Evolutionary conservation across 345 rosid species (phyloP).

Genomic region (Ceriops zippeliana): DNA sequence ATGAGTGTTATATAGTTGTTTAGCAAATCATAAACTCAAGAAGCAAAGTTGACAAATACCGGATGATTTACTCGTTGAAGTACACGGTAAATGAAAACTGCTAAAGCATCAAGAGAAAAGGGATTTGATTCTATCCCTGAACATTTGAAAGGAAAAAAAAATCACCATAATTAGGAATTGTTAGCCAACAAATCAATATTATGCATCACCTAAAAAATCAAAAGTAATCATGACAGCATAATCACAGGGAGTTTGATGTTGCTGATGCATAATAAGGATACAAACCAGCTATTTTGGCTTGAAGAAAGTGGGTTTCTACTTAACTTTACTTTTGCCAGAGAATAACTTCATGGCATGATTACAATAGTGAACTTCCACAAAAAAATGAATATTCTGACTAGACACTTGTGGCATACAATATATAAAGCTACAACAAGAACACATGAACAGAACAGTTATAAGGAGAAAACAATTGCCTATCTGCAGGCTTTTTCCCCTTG

Average conservation of each 20-base stretch:
- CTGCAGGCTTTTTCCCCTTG: background rate
- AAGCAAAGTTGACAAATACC: conserved; percentile 35
- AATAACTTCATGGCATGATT: background rate
- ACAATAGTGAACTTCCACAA: background rate
- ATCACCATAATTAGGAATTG: conserved; percentile 6
- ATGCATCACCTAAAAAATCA: background rate
- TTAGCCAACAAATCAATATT: background rate
- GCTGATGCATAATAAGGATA: too few relatives aligned
- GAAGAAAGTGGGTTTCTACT: background rate
- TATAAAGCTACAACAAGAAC: background rate
- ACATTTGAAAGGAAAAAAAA: conserved; percentile 10
- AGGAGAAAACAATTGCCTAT: background rate
- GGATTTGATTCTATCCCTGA: conserved; percentile 88
- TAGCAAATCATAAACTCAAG: background rate
- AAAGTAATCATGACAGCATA: background rate
- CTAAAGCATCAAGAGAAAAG: conserved; percentile 84
- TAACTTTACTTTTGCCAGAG: background rate
- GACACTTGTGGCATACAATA: background rate
- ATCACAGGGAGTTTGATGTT: too few relatives aligned
- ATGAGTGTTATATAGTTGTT: background rate
- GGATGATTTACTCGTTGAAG: conserved; percentile 89
- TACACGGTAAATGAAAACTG: conserved; percentile 86
- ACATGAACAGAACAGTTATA: background rate
- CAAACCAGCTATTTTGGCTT: background rate
- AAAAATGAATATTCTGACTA: background rate